These are phyloP conservation scores for Oryza glumipatula DNA, from an alignment of 176 grass and related monocot species.

Conservation along the genomic window DNA sequence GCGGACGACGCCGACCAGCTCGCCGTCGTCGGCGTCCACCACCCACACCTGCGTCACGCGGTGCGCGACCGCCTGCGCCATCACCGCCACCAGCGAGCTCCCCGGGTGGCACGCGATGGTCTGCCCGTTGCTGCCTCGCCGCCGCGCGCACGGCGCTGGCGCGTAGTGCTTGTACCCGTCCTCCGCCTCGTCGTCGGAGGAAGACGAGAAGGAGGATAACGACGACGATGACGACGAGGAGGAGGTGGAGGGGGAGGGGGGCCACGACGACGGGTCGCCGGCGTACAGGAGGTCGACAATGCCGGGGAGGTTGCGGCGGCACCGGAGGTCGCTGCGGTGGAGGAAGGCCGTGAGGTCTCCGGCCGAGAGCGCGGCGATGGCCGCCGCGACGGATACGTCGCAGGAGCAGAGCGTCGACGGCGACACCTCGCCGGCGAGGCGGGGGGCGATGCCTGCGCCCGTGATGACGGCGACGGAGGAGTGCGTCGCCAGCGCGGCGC, in stretches of 20 bases:
- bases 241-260: constrained; percentile 26
- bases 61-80: constrained; percentile 69
- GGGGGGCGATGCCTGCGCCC: not conserved
- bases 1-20: constrained; percentile 56
- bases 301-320: constrained; percentile 36
- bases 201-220: constrained; percentile 43
- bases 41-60: constrained; percentile 83
- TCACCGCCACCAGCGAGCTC: constrained; percentile 82
- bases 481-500: constrained; percentile 39
- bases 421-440: constrained; percentile 71
- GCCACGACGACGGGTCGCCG: not conserved
- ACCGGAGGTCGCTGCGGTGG: constrained; percentile 36
- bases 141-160: not conserved
- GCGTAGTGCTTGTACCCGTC: not conserved
- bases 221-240: constrained; percentile 30
- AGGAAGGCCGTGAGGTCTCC: constrained; percentile 56
- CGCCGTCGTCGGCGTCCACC: constrained; percentile 26
- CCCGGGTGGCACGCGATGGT: constrained; percentile 54
- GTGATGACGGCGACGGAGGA: constrained; percentile 55
- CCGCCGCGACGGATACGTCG: constrained; percentile 48
- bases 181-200: constrained; percentile 43
- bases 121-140: not conserved
- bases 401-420: constrained; percentile 51
- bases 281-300: constrained; percentile 64
- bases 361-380: constrained; percentile 53